Evolutionary conservation across 1,284 basidiomycete genomes (phyloP).

Genomic region (Spongispora temasekensis): DNA sequence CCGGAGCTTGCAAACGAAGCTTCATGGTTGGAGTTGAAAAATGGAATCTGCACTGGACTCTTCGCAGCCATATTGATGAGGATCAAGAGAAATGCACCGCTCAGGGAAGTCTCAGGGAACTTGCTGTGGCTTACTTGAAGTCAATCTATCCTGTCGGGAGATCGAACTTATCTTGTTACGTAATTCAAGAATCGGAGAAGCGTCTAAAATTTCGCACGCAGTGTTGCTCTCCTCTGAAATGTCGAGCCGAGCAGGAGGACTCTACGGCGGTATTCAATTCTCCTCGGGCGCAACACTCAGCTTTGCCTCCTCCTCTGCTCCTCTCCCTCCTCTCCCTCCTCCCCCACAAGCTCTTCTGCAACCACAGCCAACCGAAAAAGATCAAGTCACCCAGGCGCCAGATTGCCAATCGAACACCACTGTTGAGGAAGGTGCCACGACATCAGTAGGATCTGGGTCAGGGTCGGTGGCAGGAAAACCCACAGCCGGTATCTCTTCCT

Average conservation of each 20-base stretch:
- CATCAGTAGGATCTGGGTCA: constrained; percentile 32
- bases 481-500: constrained; percentile 75
- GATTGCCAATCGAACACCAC: constrained; percentile 18
- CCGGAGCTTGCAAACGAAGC: too few species aligned
- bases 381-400: constrained; percentile 13
- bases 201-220: constrained; percentile 27
- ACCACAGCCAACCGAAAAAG: constrained; percentile 14
- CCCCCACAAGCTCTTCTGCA: constrained; percentile 11
- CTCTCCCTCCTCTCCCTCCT: constrained; percentile 14
- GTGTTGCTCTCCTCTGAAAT: constrained; percentile 42
- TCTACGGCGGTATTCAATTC: constrained; percentile 82
- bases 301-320: constrained; percentile 24
- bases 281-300: constrained; percentile 56
- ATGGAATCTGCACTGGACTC: too few species aligned
- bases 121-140: too few species aligned
- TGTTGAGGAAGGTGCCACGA: constrained; percentile 24
- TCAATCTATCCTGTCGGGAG: too few species aligned
- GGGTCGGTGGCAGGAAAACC: constrained; percentile 56
- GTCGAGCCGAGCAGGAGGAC: constrained; percentile 75
- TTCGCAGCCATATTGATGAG: too few species aligned
- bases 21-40: too few species aligned
- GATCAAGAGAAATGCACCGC: too few species aligned
- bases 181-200: background rate
- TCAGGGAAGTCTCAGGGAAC: too few species aligned
- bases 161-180: background rate